Evolutionary conservation across 129 eudicot species (phyloP).

Genomic region (Pulicaria dysenterica): DNA sequence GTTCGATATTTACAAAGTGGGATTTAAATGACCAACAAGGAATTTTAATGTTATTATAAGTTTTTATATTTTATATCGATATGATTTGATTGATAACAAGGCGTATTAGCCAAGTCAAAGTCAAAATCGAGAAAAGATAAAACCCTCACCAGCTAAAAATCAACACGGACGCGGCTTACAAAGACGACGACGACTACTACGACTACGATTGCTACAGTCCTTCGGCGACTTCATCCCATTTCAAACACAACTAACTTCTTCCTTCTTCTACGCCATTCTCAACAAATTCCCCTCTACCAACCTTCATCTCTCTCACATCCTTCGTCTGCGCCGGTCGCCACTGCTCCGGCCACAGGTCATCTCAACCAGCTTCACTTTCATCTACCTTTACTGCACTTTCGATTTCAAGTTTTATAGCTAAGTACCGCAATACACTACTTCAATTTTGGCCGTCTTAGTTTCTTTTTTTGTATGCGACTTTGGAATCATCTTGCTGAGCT

Average conservation of each 20-base stretch:
- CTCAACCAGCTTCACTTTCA: slow-evolving; percentile 2
- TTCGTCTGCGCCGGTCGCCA: slow-evolving; percentile 12
- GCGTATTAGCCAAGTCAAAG: slow-evolving; percentile 7
- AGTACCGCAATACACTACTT: slow-evolving; percentile 14
- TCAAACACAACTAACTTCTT: slow-evolving; percentile 27
- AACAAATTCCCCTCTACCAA: slow-evolving; percentile 17
- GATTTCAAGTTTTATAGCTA: background rate
- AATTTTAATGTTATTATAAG: too few relatives aligned
- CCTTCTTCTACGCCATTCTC: slow-evolving; percentile 26
- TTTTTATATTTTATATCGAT: background rate
- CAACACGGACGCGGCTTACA: background rate
- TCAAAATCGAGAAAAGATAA: slow-evolving; percentile 16
- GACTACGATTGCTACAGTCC: slow-evolving; percentile 22
- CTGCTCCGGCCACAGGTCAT: slow-evolving; percentile 29
- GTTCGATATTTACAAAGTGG: too few relatives aligned
- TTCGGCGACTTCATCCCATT: slow-evolving; percentile 30
- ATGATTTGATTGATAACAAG: too few relatives aligned
- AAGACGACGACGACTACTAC: slow-evolving; percentile 19
- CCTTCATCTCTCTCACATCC: background rate
- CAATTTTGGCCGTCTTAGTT: background rate
- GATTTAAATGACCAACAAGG: too few relatives aligned
- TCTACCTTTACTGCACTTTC: background rate
- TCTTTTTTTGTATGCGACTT: background rate
- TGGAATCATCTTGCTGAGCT: slow-evolving; percentile 1
- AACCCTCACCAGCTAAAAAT: slow-evolving; percentile 20